Conservation (phyloP, 352 stramenopile species). For the Globisporangium sylvaticum region DNA sequence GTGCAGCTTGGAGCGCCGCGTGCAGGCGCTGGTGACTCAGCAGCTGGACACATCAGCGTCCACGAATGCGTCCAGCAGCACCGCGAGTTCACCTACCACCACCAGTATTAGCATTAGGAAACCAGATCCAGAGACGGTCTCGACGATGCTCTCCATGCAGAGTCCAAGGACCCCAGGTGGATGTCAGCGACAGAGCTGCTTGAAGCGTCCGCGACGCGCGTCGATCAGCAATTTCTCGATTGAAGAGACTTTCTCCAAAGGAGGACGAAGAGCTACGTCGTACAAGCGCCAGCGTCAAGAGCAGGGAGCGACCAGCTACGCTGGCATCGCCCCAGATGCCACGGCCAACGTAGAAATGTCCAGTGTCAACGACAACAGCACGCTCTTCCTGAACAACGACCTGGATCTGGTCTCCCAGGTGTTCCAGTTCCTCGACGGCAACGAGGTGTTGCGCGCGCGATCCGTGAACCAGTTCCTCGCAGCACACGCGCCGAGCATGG, state of each 20-base stretch:
- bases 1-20: conserved; percentile 57
- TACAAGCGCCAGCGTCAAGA: conserved; percentile 2
- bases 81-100: not conserved
- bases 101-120: not conserved
- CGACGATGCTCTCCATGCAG: not conserved
- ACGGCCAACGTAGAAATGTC: not conserved
- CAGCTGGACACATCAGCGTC: not conserved
- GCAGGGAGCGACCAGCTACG: not conserved
- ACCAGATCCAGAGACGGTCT: not conserved
- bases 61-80: not conserved
- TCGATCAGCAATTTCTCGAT: conserved; percentile 10
- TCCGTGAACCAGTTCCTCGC: conserved; percentile 52
- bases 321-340: not conserved
- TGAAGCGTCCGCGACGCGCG: conserved; percentile 13
- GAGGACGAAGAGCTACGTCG: not conserved
- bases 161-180: not conserved
- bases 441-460: conserved; percentile 38
- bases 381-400: conserved; percentile 46
- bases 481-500: conserved; percentile 37
- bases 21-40: conserved; percentile 69
- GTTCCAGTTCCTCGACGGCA: conserved; percentile 50
- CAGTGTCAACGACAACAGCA: conserved; percentile 1
- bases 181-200: conserved; percentile 3
- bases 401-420: conserved; percentile 52
- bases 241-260: not conserved